A percentile compares a stretch with the other conserved stretches of the same genome.
phyloP scores from a whole-genome alignment of 345 rosid genomes.

The Angophora floribunda region DNA sequence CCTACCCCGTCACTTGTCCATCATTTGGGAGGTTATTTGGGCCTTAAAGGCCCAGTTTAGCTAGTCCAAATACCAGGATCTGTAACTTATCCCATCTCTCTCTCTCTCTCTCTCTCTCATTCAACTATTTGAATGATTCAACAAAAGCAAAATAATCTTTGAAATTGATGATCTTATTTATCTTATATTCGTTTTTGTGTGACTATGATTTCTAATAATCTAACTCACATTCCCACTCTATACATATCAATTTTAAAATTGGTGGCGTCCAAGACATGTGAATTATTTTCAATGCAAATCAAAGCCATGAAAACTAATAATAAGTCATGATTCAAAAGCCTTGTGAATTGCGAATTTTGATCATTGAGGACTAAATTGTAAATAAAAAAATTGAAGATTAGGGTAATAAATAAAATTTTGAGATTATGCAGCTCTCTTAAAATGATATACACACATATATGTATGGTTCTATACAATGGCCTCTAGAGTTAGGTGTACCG shows the following conservation, averaged over 20 bases:
- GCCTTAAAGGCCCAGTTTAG: background rate
- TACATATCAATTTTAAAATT: background rate
- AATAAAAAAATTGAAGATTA: background rate
- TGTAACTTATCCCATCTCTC: rapidly evolving
- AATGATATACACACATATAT: background rate
- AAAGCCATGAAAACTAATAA: background rate
- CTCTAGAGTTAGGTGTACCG: background rate
- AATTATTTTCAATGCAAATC: background rate
- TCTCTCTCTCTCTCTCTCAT: background rate
- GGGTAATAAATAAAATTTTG: background rate
- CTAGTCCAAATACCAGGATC: background rate
- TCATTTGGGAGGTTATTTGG: background rate
- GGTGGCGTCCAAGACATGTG: rapidly evolving
- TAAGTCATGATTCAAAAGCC: background rate
- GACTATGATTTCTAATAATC: too few species aligned
- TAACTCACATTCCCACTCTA: background rate
- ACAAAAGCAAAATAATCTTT: background rate
- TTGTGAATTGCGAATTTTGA: background rate
- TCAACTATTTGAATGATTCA: background rate
- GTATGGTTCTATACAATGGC: background rate
- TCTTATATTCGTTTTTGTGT: background rate
- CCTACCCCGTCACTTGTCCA: background rate
- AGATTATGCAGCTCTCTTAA: background rate
- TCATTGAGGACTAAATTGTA: background rate
- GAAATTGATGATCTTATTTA: background rate